Evolutionary conservation across 331 rosid species (phyloP).

Genomic region (Rhamnella rubrinervis): DNA sequence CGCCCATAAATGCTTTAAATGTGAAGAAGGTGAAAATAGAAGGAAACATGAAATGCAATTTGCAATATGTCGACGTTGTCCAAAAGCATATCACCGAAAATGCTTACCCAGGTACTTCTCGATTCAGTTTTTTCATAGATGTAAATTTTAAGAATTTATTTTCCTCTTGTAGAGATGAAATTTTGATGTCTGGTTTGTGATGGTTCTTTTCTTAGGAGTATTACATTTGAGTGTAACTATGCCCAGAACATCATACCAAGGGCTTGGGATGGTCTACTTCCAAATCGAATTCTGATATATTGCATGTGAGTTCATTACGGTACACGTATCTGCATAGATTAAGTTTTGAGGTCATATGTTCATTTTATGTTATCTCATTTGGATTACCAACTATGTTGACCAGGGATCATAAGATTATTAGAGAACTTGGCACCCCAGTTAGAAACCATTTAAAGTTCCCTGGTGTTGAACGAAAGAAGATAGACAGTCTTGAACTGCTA

Average conservation of each 20-base stretch:
- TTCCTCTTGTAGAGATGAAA: background rate
- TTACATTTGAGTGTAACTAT: conserved; percentile 31
- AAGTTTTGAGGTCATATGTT: conserved; percentile 8
- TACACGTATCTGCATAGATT: conserved; percentile 5
- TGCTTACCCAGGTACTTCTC: conserved; percentile 60
- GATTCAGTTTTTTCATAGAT: background rate
- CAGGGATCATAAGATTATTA: conserved; percentile 58
- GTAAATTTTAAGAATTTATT: background rate
- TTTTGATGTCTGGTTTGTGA: background rate
- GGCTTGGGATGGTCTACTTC: conserved; percentile 66
- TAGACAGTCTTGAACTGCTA: background rate
- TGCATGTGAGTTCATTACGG: conserved; percentile 53
- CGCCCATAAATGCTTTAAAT: conserved; percentile 49
- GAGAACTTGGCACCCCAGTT: conserved; percentile 37
- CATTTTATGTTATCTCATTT: background rate
- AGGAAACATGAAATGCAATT: conserved; percentile 48
- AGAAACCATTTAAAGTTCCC: conserved; percentile 58
- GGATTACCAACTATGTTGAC: conserved; percentile 20
- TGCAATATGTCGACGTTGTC: conserved; percentile 70
- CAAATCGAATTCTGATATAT: conserved; percentile 55
- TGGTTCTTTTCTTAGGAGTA: conserved; percentile 39
- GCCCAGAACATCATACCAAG: conserved; percentile 32
- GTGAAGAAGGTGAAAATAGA: conserved; percentile 51
- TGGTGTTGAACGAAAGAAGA: conserved; percentile 17
- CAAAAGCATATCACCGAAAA: conserved; percentile 65